phyloP scores from a whole-genome alignment of 495 filamentous ascomycete species.

The Apodospora peruviana region DNA sequence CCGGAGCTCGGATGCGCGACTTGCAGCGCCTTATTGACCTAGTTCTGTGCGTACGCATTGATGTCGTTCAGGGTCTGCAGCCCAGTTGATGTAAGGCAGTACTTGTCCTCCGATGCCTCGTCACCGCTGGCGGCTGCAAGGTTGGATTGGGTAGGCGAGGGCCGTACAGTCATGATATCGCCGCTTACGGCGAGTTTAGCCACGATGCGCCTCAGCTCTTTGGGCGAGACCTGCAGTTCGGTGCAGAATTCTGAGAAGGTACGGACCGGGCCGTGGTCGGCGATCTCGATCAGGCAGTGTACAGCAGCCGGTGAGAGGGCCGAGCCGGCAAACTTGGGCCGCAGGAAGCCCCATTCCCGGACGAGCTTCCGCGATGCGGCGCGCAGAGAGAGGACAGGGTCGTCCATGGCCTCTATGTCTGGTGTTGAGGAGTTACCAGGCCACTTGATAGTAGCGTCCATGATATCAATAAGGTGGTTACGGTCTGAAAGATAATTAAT shows the following conservation, averaged over 20 bases:
- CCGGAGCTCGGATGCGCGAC: conserved; percentile 5
- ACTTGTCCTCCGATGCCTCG: not conserved
- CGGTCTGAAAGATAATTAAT: too few relatives aligned
- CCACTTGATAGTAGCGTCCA: too few relatives aligned
- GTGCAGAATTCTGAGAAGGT: conserved; percentile 8
- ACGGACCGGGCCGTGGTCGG: conserved; percentile 2
- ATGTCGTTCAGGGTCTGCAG: conserved; percentile 8
- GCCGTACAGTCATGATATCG: not conserved
- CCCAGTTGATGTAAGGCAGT: conserved; percentile 11
- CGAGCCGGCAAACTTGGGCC: conserved; percentile 7
- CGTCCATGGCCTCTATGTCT: too few relatives aligned
- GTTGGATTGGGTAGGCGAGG: too few relatives aligned
- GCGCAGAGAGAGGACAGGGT: conserved; percentile 12
- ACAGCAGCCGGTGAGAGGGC: conserved; percentile 18
- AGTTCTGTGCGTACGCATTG: conserved; percentile 14
- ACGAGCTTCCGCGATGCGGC: conserved; percentile 20
- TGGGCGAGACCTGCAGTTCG: conserved; percentile 9
- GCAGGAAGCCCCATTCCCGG: conserved; percentile 22
- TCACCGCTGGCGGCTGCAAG: not conserved
- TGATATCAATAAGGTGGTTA: too few relatives aligned
- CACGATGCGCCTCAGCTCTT: conserved; percentile 7
- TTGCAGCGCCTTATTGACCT: conserved; percentile 15
- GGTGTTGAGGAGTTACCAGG: too few relatives aligned
- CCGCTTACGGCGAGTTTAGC: conserved; percentile 12
- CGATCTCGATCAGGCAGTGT: conserved; percentile 23